Conservation (phyloP, 2,329 filamentous ascomycete genomes). For the Cadophora sp. region DNA sequence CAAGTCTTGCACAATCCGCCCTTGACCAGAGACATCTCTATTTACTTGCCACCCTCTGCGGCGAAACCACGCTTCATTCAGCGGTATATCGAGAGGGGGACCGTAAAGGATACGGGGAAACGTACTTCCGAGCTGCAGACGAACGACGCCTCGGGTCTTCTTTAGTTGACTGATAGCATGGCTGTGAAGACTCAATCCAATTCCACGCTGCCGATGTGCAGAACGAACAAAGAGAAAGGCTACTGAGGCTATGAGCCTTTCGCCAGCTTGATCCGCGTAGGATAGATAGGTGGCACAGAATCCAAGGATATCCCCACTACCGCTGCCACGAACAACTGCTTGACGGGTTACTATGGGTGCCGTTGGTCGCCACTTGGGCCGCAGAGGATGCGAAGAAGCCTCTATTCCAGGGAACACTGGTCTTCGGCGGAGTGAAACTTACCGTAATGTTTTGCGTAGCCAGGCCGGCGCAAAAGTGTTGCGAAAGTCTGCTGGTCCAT, state of each 20-base stretch:
- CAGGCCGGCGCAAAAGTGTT: constrained; percentile 58
- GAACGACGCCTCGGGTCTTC: constrained; percentile 58
- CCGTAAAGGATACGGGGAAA: constrained; percentile 66
- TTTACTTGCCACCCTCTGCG: constrained; percentile 61
- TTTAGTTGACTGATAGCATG: constrained; percentile 58
- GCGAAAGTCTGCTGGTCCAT: constrained; percentile 53
- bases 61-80: constrained; percentile 58
- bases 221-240: constrained; percentile 60
- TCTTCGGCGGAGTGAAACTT: not conserved
- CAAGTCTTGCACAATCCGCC: constrained; percentile 60
- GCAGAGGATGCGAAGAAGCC: not conserved
- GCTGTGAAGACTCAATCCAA: constrained; percentile 60
- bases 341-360: not conserved
- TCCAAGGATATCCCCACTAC: constrained; percentile 54
- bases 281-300: constrained; percentile 68
- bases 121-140: constrained; percentile 63
- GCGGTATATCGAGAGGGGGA: constrained; percentile 51
- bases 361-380: not conserved
- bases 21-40: constrained; percentile 52
- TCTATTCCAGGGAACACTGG: not conserved
- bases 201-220: constrained; percentile 55
- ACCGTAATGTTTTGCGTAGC: constrained; percentile 61
- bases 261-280: constrained; percentile 59
- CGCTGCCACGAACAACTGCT: constrained; percentile 56
- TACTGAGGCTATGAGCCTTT: constrained; percentile 62